These are phyloP conservation scores for Gracilaria vermiculophylla DNA, from an alignment of 23 red algal genomes.

Conservation along the genomic window DNA sequence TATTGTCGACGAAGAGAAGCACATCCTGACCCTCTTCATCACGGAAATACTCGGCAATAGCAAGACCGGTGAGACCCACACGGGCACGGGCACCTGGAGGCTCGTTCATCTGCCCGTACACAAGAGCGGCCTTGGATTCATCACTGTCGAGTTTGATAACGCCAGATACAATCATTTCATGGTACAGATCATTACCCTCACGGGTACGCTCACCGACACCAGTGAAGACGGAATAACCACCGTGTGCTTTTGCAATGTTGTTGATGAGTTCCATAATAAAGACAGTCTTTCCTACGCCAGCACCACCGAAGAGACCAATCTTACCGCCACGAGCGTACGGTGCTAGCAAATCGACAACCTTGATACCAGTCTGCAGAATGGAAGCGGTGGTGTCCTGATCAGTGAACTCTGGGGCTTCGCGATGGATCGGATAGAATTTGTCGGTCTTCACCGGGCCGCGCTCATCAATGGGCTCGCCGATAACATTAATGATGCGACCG, in stretches of 20 bases:
- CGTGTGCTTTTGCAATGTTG: slow-evolving; percentile 99
- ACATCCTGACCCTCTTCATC: slow-evolving; percentile 99
- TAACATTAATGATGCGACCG: slow-evolving; percentile 99
- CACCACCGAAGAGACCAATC: slow-evolving; percentile 99
- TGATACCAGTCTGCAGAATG: slow-evolving; percentile 97
- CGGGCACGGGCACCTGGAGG: slow-evolving; percentile 98
- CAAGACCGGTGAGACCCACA: slow-evolving; percentile 96
- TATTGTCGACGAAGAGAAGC: slow-evolving; percentile 99
- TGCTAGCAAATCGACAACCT: slow-evolving; percentile 97
- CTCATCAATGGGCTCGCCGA: slow-evolving; percentile 99
- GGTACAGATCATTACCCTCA: slow-evolving; percentile 99
- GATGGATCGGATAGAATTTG: slow-evolving; percentile 99
- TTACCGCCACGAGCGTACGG: slow-evolving; percentile 99
- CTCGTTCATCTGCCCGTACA: slow-evolving; percentile 99
- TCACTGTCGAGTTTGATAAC: slow-evolving; percentile 96
- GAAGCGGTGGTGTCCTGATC: slow-evolving; percentile 96
- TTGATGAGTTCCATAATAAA: slow-evolving; percentile 99
- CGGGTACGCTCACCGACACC: slow-evolving; percentile 99
- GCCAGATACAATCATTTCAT: slow-evolving; percentile 98
- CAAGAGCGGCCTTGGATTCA: slow-evolving; percentile 92
- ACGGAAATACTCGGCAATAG: slow-evolving; percentile 99
- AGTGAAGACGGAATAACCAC: slow-evolving; percentile 99
- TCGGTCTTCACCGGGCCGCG: slow-evolving; percentile 93
- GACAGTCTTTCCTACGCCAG: slow-evolving; percentile 99
- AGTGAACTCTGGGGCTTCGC: slow-evolving; percentile 88